A percentile compares a stretch with the other conserved stretches of the same genome.
These are phyloP conservation scores for Marasmius fiardii DNA, from an alignment of 1,284 basidiomycete genomes.

Conservation along the genomic window DNA sequence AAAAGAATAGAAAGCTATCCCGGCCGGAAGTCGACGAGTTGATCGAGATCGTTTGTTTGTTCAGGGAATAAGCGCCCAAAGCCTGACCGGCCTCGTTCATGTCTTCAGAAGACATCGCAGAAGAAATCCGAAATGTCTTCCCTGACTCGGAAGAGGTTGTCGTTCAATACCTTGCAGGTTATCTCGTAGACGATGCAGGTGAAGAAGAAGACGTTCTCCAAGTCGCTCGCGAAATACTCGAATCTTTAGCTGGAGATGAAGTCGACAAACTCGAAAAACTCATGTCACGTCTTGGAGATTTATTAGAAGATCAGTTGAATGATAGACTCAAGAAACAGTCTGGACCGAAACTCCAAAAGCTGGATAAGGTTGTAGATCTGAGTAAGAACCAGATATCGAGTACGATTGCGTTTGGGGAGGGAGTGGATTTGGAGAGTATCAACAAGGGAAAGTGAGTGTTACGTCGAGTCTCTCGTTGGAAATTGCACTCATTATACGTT, in stretches of 20 bases:
- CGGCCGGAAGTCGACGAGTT: too few relatives aligned
- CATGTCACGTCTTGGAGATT: slow-evolving; percentile 62
- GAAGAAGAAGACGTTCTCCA: slow-evolving; percentile 88
- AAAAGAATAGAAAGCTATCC: too few relatives aligned
- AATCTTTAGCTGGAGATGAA: slow-evolving; percentile 60
- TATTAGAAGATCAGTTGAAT: slow-evolving; percentile 63
- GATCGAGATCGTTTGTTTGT: too few relatives aligned
- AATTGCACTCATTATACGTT: slow-evolving; percentile 15
- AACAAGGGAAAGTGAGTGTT: slow-evolving; percentile 86
- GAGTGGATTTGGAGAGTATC: slow-evolving; percentile 91
- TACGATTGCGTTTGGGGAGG: slow-evolving; percentile 81
- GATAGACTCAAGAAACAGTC: slow-evolving; percentile 55
- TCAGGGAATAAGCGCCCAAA: too few relatives aligned
- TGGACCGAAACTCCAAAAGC: slow-evolving; percentile 63
- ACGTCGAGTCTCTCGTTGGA: slow-evolving; percentile 8
- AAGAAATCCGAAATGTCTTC: slow-evolving; percentile 75
- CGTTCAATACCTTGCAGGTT: slow-evolving; percentile 90
- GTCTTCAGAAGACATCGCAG: slow-evolving; percentile 68
- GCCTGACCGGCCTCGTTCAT: slow-evolving; percentile 25
- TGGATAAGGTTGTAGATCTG: slow-evolving; percentile 97
- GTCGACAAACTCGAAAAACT: slow-evolving; percentile 60
- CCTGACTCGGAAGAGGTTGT: slow-evolving; percentile 93
- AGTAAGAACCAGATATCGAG: slow-evolving; percentile 80
- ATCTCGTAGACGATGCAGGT: slow-evolving; percentile 90
- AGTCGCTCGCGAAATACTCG: slow-evolving; percentile 74